Percentiles rank a stretch among this genome's conserved stretches.
Conservation (phyloP, 306 rosid species). For the Cicer yamashitae region DNA sequence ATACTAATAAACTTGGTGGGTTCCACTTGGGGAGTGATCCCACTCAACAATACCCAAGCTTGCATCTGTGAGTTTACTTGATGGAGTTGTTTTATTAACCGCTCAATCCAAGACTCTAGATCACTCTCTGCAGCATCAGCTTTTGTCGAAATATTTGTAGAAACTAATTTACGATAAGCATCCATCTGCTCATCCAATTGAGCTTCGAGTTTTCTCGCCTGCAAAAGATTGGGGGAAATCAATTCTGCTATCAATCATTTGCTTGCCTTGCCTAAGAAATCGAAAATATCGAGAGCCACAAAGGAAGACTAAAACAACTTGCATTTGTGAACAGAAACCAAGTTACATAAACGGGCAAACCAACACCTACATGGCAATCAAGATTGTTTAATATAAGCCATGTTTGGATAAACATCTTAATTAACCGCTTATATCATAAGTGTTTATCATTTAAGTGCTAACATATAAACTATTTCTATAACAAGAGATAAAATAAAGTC, state of each 20-base stretch:
- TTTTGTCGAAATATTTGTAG: conserved; percentile 76
- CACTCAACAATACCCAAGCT: conserved; percentile 95
- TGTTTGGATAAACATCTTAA: too few species aligned
- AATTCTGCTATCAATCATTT: conserved; percentile 34
- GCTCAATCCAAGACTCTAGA: conserved; percentile 81
- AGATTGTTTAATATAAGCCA: conserved; percentile 34
- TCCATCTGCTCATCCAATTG: conserved; percentile 95
- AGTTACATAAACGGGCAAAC: conserved; percentile 3
- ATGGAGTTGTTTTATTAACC: conserved; percentile 82
- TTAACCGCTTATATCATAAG: too few species aligned
- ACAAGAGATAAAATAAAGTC: too few species aligned
- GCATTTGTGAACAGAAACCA: conserved; percentile 7
- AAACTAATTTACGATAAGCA: conserved; percentile 81
- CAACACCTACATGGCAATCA: not conserved
- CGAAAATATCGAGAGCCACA: conserved; percentile 33
- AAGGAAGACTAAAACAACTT: conserved; percentile 17
- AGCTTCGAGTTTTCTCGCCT: conserved; percentile 98
- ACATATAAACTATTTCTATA: too few species aligned
- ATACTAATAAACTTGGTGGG: too few species aligned
- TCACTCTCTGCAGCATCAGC: conserved; percentile 67
- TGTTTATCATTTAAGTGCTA: too few species aligned
- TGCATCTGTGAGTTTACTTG: conserved; percentile 98
- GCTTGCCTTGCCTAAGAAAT: conserved; percentile 15
- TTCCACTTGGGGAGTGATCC: too few species aligned
- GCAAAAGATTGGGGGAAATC: conserved; percentile 38